Percentiles rank a stretch among this genome's conserved stretches.
phyloP scores from a whole-genome alignment of 2,329 filamentous ascomycete species.

The Rutstroemia sydowiana region DNA sequence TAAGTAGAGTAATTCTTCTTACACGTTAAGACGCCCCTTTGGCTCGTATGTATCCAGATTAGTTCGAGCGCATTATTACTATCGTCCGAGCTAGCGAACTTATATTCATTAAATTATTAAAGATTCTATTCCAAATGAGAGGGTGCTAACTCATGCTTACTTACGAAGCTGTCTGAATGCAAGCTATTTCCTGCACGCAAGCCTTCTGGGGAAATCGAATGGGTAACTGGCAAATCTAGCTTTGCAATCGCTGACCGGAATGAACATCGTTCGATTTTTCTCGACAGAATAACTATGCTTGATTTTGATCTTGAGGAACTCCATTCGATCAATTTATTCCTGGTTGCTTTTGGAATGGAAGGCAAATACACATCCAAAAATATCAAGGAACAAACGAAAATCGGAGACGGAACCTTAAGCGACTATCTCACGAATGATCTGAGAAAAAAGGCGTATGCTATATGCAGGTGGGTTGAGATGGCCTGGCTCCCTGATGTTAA shows the following conservation, averaged over 20 bases:
- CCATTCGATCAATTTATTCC: background rate
- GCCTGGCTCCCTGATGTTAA: background rate
- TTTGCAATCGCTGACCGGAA: slow-evolving; percentile 5
- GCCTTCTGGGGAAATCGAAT: background rate
- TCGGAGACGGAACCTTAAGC: background rate
- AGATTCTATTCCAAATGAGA: too few relatives aligned
- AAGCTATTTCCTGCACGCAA: background rate
- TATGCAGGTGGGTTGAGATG: background rate
- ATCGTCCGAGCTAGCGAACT: too few relatives aligned
- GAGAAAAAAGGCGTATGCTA: background rate
- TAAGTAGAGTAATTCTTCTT: too few relatives aligned
- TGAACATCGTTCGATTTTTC: background rate
- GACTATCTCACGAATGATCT: background rate
- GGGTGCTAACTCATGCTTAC: too few relatives aligned
- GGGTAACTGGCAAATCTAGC: background rate
- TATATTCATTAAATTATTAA: too few relatives aligned
- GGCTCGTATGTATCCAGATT: too few relatives aligned
- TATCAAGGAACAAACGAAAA: background rate
- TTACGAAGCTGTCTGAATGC: background rate
- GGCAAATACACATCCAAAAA: background rate
- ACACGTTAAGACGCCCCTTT: too few relatives aligned
- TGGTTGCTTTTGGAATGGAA: background rate
- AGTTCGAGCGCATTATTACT: too few relatives aligned
- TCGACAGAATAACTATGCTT: background rate
- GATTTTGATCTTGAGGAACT: slow-evolving; percentile 4